Conservation (phyloP, 1,139 yeast species). For the Saccharomyces hybrid region DNA sequence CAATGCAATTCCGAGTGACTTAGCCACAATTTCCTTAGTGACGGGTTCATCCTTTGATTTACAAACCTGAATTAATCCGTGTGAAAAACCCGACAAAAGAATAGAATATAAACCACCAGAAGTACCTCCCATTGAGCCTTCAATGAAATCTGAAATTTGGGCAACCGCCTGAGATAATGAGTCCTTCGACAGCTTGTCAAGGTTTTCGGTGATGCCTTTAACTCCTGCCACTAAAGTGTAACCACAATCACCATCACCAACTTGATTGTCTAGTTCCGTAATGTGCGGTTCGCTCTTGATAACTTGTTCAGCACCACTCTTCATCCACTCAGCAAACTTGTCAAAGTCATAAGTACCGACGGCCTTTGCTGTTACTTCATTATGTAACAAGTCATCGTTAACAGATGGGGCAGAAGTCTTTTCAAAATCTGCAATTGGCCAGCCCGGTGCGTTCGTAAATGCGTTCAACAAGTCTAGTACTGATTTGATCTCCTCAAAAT, state of each 20-base stretch:
- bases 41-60: conserved; percentile 30
- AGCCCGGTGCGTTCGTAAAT: conserved; percentile 73
- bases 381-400: conserved; percentile 34
- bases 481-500: conserved; percentile 35
- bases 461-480: conserved; percentile 51
- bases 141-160: conserved; percentile 67
- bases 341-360: conserved; percentile 34
- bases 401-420: conserved; percentile 26
- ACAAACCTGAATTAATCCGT: conserved; percentile 36
- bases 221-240: conserved; percentile 83
- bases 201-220: conserved; percentile 52
- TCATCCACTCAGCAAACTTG: conserved; percentile 32
- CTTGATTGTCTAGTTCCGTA: conserved; percentile 77
- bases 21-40: conserved; percentile 33
- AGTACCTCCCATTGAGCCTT: conserved; percentile 92
- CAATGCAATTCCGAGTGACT: conserved; percentile 45
- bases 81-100: conserved; percentile 59
- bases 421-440: conserved; percentile 41
- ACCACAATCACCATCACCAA: conserved; percentile 97
- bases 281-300: conserved; percentile 64
- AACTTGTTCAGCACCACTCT: conserved; percentile 44
- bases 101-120: conserved; percentile 91
- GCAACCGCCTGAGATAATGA: conserved; percentile 50
- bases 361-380: conserved; percentile 35
- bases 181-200: conserved; percentile 40